Evolutionary conservation across 192 early-diverging fungal species (phyloP).

Genomic region (Coemansia umbellata): DNA sequence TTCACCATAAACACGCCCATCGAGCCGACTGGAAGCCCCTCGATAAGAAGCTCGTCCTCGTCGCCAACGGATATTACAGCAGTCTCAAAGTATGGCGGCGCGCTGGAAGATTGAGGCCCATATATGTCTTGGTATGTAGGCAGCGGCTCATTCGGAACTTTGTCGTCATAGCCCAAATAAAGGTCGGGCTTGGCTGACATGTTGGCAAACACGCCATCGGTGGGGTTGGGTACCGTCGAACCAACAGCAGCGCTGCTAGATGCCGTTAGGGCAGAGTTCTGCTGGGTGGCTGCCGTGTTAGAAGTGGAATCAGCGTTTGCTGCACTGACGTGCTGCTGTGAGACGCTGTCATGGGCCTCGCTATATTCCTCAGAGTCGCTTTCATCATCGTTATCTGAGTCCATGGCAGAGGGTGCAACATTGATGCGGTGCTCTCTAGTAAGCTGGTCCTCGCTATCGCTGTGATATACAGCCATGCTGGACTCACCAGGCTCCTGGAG

Average conservation of each 20-base stretch:
- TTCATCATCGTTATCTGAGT: conserved; percentile 25
- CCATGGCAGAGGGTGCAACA: conserved; percentile 36
- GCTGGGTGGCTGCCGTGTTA: background rate
- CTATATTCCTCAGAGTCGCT: conserved; percentile 8
- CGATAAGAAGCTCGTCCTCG: conserved; percentile 84
- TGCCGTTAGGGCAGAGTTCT: background rate
- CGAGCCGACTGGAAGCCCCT: conserved; percentile 87
- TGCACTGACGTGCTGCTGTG: background rate
- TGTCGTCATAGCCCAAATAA: conserved; percentile 47
- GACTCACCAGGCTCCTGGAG: conserved; percentile 31
- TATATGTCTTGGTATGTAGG: conserved; percentile 74
- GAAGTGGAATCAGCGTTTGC: conserved; percentile 2
- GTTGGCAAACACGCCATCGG: conserved; percentile 54
- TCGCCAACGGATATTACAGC: conserved; percentile 69
- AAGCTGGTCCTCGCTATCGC: conserved; percentile 17
- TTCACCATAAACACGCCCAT: conserved; percentile 74
- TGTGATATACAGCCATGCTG: conserved; percentile 16
- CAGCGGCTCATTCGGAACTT: conserved; percentile 38
- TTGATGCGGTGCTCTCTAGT: conserved; percentile 34
- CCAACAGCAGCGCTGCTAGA: background rate
- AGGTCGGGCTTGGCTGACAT: conserved; percentile 52
- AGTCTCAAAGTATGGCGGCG: conserved; percentile 77
- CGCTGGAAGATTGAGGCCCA: conserved; percentile 53
- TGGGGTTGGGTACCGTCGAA: conserved; percentile 21
- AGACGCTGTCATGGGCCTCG: background rate